Evolutionary conservation across 306 rosid genomes (phyloP).

Genomic region (Neltuma alba): DNA sequence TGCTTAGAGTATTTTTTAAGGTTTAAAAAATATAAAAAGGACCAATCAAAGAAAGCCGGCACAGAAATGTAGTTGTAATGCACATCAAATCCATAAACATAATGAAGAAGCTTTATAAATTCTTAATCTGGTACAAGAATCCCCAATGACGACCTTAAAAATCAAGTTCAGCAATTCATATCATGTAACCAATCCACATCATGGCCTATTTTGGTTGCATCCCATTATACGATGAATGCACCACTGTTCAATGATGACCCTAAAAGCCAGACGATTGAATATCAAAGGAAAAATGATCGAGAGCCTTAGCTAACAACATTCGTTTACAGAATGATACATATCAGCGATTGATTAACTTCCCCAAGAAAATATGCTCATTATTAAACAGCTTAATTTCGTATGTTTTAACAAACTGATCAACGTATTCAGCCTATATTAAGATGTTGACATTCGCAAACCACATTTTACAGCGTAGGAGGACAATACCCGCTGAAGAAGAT

Average conservation of each 20-base stretch:
- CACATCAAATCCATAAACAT: constrained; percentile 22
- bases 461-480: background rate
- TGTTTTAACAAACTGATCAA: constrained; percentile 7
- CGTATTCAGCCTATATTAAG: background rate
- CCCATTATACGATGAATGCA: background rate
- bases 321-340: constrained; percentile 8
- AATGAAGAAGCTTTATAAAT: constrained; percentile 22
- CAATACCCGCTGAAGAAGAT: constrained; percentile 80
- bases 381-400: background rate
- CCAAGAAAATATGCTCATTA: background rate
- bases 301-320: constrained; percentile 15
- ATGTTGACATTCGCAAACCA: constrained; percentile 14
- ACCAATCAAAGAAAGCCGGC: constrained; percentile 4
- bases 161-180: constrained; percentile 1
- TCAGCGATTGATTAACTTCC: constrained; percentile 22
- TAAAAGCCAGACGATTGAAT: background rate
- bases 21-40: constrained; percentile 8
- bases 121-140: background rate
- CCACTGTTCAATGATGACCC: background rate
- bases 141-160: background rate
- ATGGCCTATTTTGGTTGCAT: background rate
- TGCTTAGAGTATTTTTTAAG: background rate
- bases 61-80: constrained; percentile 18
- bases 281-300: background rate
- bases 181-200: background rate